Percentiles rank a stretch among this genome's conserved stretches.
phyloP scores from a whole-genome alignment of 2,329 filamentous ascomycete species.

The Neoascochyta sp. region DNA sequence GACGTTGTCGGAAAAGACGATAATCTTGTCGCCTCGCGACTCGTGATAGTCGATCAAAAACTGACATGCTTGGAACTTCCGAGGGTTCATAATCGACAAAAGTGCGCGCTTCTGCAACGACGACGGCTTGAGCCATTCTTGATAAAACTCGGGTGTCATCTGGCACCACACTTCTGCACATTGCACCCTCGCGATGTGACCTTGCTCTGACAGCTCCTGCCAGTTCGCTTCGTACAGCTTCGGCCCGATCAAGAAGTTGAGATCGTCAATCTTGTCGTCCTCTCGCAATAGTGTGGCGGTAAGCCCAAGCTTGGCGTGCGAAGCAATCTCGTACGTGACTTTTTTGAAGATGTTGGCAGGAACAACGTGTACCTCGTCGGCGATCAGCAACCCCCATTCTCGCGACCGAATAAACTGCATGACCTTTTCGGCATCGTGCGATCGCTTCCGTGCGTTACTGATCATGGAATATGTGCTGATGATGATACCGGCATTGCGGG shows the following conservation, averaged over 20 bases:
- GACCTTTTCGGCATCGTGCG: slow-evolving; percentile 93
- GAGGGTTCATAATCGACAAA: slow-evolving; percentile 95
- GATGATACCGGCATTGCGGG: slow-evolving; percentile 88
- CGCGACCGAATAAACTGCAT: slow-evolving; percentile 87
- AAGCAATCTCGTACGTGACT: slow-evolving; percentile 88
- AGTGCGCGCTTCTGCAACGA: slow-evolving; percentile 63
- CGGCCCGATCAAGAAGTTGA: slow-evolving; percentile 95
- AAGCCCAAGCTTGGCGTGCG: slow-evolving; percentile 89
- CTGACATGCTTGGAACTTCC: slow-evolving; percentile 95
- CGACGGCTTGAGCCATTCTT: slow-evolving; percentile 72
- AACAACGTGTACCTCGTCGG: slow-evolving; percentile 97
- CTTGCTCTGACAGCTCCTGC: slow-evolving; percentile 97
- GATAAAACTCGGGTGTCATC: slow-evolving; percentile 98
- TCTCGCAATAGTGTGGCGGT: slow-evolving; percentile 92
- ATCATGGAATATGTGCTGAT: slow-evolving; percentile 99
- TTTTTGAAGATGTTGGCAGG: slow-evolving; percentile 94
- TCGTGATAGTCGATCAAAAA: slow-evolving; percentile 99
- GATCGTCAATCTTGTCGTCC: slow-evolving; percentile 95
- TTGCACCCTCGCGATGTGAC: slow-evolving; percentile 94
- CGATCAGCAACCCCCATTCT: slow-evolving; percentile 96
- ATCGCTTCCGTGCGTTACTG: slow-evolving; percentile 80
- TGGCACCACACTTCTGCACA: slow-evolving; percentile 99
- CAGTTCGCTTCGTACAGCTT: slow-evolving; percentile 98
- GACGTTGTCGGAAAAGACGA: slow-evolving; percentile 97
- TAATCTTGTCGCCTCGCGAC: slow-evolving; percentile 90